A percentile compares a stretch with the other conserved stretches of the same genome.
Conservation (phyloP, 441 rosid species). For the Bocquillonia castaneifolia region DNA sequence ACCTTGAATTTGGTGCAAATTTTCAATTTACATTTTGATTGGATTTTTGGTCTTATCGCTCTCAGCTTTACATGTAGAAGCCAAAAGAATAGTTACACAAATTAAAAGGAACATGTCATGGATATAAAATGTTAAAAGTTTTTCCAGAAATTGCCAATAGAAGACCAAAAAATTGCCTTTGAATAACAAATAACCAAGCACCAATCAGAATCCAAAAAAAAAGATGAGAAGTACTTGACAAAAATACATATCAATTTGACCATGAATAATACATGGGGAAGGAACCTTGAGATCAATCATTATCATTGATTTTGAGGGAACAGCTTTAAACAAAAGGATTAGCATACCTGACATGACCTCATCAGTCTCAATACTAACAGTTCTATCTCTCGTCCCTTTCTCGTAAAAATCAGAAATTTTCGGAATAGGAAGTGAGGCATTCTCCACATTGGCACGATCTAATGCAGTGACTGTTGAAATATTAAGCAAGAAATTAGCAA, state of each 20-base stretch:
- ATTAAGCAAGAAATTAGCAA: conserved; percentile 33
- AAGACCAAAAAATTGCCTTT: not conserved
- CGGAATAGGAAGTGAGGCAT: conserved; percentile 69
- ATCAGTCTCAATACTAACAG: conserved; percentile 25
- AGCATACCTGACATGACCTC: conserved; percentile 42
- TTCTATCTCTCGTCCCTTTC: conserved; percentile 34
- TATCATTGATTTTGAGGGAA: no score
- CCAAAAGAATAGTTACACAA: not conserved
- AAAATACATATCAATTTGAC: not conserved
- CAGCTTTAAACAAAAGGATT: no score
- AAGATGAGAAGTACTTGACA: not conserved
- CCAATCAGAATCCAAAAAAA: not conserved
- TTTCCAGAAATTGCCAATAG: not conserved
- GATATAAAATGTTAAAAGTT: not conserved
- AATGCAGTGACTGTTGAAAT: conserved; percentile 63
- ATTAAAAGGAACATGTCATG: not conserved
- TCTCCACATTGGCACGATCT: conserved; percentile 85
- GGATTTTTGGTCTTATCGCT: no score
- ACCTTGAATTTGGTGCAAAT: no score
- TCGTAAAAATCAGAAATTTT: conserved; percentile 45
- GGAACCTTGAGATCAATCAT: not conserved
- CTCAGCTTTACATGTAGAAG: no score
- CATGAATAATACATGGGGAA: not conserved
- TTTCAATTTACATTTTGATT: no score
- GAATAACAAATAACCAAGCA: not conserved